A percentile compares a stretch with the other conserved stretches of the same genome.
Evolutionary conservation across 2,329 filamentous ascomycete genomes (phyloP).

Genomic region (Penicillium corylophilum): DNA sequence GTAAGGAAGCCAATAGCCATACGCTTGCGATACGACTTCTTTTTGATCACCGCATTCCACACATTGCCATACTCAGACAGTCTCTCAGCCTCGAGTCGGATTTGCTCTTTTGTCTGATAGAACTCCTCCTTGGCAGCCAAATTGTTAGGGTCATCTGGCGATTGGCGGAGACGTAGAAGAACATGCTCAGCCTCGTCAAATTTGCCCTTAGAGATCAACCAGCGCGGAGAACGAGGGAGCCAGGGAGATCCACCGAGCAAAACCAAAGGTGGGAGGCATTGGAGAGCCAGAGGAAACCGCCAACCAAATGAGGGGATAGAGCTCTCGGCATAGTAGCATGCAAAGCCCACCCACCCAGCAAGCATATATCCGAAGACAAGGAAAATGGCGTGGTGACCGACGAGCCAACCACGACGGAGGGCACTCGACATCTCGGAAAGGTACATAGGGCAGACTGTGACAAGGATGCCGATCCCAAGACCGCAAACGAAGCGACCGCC

Average conservation of each 20-base stretch:
- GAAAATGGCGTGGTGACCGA: constrained; percentile 49
- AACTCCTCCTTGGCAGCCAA: constrained; percentile 48
- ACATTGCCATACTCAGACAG: constrained; percentile 42
- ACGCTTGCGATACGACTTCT: constrained; percentile 51
- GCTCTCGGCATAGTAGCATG: constrained; percentile 43
- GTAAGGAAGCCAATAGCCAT: constrained; percentile 55
- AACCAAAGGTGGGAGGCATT: constrained; percentile 41
- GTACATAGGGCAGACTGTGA: constrained; percentile 49
- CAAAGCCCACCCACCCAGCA: constrained; percentile 47
- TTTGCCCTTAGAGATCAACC: constrained; percentile 50
- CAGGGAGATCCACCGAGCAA: constrained; percentile 43
- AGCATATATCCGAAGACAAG: constrained; percentile 51
- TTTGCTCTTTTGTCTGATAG: constrained; percentile 49
- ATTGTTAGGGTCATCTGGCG: constrained; percentile 41
- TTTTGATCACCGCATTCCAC: constrained; percentile 49
- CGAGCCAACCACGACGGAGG: constrained; percentile 45
- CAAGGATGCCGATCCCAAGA: constrained; percentile 44
- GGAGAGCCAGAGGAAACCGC: constrained; percentile 47
- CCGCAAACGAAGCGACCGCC: constrained; percentile 45
- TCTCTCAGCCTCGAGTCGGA: constrained; percentile 44
- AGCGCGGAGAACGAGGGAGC: constrained; percentile 50
- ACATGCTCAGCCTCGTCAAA: constrained; percentile 48
- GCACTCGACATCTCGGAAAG: constrained; percentile 46
- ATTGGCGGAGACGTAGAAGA: constrained; percentile 41
- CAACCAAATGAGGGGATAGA: constrained; percentile 43